Evolutionary conservation across 352 stramenopile species (phyloP).

Genomic region (Phytophthora aleatoria): DNA sequence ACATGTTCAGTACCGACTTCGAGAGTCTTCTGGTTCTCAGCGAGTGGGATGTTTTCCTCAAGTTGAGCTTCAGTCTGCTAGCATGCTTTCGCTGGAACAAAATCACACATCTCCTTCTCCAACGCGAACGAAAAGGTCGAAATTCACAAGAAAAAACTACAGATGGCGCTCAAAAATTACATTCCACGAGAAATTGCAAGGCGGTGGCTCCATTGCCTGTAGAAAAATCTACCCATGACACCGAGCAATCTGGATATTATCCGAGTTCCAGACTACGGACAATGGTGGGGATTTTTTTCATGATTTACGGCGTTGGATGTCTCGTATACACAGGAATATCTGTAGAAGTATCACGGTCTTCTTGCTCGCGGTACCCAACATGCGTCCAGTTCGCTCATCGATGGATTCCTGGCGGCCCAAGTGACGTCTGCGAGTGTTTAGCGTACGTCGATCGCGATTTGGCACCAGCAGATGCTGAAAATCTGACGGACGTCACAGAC

Average conservation of each 20-base stretch:
- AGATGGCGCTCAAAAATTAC: background rate
- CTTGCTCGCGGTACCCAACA: slow-evolving; percentile 20
- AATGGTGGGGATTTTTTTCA: slow-evolving; percentile 32
- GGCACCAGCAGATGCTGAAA: slow-evolving; percentile 15
- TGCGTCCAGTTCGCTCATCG: slow-evolving; percentile 19
- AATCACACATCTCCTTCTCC: slow-evolving; percentile 30
- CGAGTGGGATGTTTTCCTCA: slow-evolving; percentile 26
- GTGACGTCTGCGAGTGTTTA: slow-evolving; percentile 25
- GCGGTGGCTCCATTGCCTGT: background rate
- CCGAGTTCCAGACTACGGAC: slow-evolving; percentile 9
- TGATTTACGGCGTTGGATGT: slow-evolving; percentile 24
- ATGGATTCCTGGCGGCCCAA: slow-evolving; percentile 2
- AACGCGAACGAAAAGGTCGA: slow-evolving; percentile 6
- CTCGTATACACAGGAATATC: slow-evolving; percentile 25
- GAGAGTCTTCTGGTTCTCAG: slow-evolving; percentile 31
- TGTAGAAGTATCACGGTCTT: slow-evolving; percentile 9
- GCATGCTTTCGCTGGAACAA: slow-evolving; percentile 34
- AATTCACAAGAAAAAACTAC: background rate
- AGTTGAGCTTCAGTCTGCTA: slow-evolving; percentile 16
- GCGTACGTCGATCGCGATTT: slow-evolving; percentile 38
- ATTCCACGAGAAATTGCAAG: background rate
- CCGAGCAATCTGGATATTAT: background rate
- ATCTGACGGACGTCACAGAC: slow-evolving; percentile 24
- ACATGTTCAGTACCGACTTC: slow-evolving; percentile 44
- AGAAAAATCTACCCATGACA: background rate